phyloP scores from a whole-genome alignment of 805 yeast genomes.

The Metschnikowia dekortorum region DNA sequence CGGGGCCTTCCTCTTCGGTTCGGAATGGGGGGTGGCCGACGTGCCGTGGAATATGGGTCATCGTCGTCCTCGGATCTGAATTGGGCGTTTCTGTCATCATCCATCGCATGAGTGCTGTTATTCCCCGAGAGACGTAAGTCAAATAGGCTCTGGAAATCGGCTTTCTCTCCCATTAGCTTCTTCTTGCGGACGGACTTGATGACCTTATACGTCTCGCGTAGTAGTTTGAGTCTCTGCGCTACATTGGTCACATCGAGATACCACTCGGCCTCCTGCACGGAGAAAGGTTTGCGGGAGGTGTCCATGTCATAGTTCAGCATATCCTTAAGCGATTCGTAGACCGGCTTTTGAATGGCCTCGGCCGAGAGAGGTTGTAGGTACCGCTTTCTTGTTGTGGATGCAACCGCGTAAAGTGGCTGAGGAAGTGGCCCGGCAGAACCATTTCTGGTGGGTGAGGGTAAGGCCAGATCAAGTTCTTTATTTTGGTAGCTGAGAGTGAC shows the following conservation, averaged over 20 bases:
- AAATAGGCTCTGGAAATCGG: slow-evolving; percentile 13
- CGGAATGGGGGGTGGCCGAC: slow-evolving; percentile 6
- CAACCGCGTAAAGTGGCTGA: slow-evolving; percentile 1
- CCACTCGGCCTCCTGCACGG: slow-evolving; percentile 12
- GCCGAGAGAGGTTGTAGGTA: slow-evolving; percentile 7
- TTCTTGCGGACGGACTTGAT: slow-evolving; percentile 18
- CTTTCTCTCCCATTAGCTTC: slow-evolving; percentile 16
- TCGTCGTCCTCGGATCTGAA: slow-evolving; percentile 13
- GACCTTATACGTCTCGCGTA: slow-evolving; percentile 18
- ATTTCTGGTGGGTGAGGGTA: not conserved
- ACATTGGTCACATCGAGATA: slow-evolving; percentile 15
- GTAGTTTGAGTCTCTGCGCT: slow-evolving; percentile 16
- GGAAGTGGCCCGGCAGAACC: not conserved
- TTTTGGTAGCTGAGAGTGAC: slow-evolving; percentile 8
- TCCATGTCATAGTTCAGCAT: slow-evolving; percentile 6
- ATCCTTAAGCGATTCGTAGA: slow-evolving; percentile 10
- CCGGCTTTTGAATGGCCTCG: slow-evolving; percentile 10
- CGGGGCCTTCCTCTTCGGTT: slow-evolving; percentile 17
- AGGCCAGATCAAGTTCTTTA: not conserved
- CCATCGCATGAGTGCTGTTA: slow-evolving; percentile 13
- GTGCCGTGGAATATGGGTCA: not conserved
- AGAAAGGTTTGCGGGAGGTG: not conserved
- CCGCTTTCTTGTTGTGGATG: slow-evolving; percentile 7
- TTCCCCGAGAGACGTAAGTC: slow-evolving; percentile 9
- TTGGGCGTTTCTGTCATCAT: slow-evolving; percentile 10